Evolutionary conservation across 352 stramenopile species (phyloP), one percentile per base, ranked within the genome.

Genomic region (Aphanomyces astaci): DNA sequence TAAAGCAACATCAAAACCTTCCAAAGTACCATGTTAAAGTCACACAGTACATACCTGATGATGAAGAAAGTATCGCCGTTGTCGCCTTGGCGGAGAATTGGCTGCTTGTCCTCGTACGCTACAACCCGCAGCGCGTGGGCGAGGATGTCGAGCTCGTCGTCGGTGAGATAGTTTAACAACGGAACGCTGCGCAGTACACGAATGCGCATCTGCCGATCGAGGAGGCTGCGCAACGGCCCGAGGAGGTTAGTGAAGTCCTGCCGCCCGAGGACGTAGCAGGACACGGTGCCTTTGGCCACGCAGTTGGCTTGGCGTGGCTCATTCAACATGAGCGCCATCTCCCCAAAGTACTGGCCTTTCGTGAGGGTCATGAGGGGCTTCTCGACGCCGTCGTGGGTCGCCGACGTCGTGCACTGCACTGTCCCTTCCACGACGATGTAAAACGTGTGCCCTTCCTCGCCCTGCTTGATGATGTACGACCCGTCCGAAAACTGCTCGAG

Each of bases 361-460:
- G 85, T 75, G 24, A 93, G 77, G 48, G 76, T 86, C 82, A 90
- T 90, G 60, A 92, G 78, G 49, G 89, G 80, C 57, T 90, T 91
- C 51, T 93, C 85, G 1, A 70, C 66, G 17, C 75, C 79, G 0
- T 87, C 78, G 4, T 73, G 67, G n/a, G 72, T 73, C 9, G 76
- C 63, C 7, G 75, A 67, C 19, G 83, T 85, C 28, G 83, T 90
- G 78, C 85, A 93, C 22, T 76, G 76, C 27, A 98, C 89, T 25
- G 82, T 90, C 66, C 96, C 96, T 65, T 98, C 88, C 28, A 97
- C 89, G 28, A 98, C 94, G 74, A 98, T 98, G 82, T 98, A 98
- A 75, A 98, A 99, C 9, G 96, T 94, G 75, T 98, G 91, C 70
- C 96, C 96, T 63, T 94, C 82, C 2, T 97, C 90, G 32, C 96